A percentile compares a stretch with the other conserved stretches of the same genome.
These are phyloP conservation scores for Citrus australasica DNA, from an alignment of 345 rosid genomes.

Conservation along the genomic window DNA sequence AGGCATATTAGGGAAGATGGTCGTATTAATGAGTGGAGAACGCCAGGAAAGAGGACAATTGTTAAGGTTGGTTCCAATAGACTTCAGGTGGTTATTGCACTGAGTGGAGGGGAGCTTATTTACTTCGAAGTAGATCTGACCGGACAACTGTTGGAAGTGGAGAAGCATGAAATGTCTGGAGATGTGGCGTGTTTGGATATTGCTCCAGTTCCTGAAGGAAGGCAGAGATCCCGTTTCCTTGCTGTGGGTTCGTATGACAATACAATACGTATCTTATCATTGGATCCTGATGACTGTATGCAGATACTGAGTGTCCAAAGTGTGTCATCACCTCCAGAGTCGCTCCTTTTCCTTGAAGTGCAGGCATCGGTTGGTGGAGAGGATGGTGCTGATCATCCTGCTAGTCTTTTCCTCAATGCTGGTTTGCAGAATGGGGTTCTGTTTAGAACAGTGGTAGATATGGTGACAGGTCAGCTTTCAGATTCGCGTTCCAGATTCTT, in stretches of 20 bases:
- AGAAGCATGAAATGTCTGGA: constrained; percentile 98
- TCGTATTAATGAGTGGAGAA: constrained; percentile 97
- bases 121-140: constrained; percentile 96
- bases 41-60: constrained; percentile 98
- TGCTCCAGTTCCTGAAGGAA: constrained; percentile 99
- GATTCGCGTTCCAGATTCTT: constrained; percentile 95
- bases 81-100: constrained; percentile 91
- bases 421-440: constrained; percentile 94
- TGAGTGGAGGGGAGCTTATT: constrained; percentile 97
- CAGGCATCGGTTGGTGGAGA: constrained; percentile 95
- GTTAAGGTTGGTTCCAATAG: constrained; percentile 97
- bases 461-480: constrained; percentile 98
- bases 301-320: constrained; percentile 95
- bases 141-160: constrained; percentile 97
- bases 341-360: constrained; percentile 96
- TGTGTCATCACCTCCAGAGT: constrained; percentile 95
- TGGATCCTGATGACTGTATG: constrained; percentile 99
- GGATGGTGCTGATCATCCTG: constrained; percentile 99
- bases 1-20: constrained; percentile 98
- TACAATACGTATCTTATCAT: constrained; percentile 81
- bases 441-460: constrained; percentile 91
- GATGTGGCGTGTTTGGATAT: constrained; percentile 99
- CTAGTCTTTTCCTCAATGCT: constrained; percentile 92
- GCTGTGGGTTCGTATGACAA: constrained; percentile 97
- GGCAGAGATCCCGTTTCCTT: constrained; percentile 95